Percentiles rank a stretch among this genome's conserved stretches.
Conservation (phyloP, 2,329 filamentous ascomycete genomes). For the Fusarium nygamai region DNA sequence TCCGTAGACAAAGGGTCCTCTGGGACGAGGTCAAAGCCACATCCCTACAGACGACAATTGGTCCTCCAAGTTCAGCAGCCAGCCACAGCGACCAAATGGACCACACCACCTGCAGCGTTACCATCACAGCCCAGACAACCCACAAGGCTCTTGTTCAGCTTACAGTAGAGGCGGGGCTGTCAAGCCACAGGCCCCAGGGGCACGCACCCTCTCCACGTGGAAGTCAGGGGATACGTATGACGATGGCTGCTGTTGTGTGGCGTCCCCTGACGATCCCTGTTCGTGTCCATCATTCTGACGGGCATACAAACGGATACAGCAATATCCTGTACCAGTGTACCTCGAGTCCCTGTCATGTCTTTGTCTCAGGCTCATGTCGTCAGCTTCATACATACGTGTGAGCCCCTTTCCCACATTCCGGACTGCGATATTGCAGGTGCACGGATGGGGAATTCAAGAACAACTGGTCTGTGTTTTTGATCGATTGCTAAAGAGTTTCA, state of each 20-base stretch:
- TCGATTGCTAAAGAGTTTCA: conserved; percentile 7
- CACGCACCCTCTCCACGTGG: conserved; percentile 28
- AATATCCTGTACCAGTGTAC: background rate
- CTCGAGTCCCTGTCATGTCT: background rate
- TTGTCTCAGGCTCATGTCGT: conserved; percentile 22
- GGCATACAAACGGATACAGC: conserved; percentile 14
- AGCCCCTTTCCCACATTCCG: conserved; percentile 30
- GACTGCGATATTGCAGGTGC: conserved; percentile 23
- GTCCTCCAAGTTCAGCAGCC: conserved; percentile 7
- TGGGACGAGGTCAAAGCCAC: conserved; percentile 24
- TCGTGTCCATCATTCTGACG: conserved; percentile 27
- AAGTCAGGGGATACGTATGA: conserved; percentile 24
- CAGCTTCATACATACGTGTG: conserved; percentile 28
- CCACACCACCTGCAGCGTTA: conserved; percentile 14
- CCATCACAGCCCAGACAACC: background rate
- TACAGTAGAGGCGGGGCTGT: conserved; percentile 10
- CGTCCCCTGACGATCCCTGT: conserved; percentile 38
- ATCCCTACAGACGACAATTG: conserved; percentile 6
- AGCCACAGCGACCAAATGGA: conserved; percentile 18
- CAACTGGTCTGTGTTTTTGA: conserved; percentile 13
- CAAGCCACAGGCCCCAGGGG: conserved; percentile 34
- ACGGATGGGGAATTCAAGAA: conserved; percentile 33
- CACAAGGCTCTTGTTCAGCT: conserved; percentile 5
- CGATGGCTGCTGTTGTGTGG: conserved; percentile 21
- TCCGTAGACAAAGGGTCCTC: conserved; percentile 12